A percentile compares a stretch with the other conserved stretches of the same genome.
Evolutionary conservation across 148 eudicot genomes (phyloP).

Genomic region (Rhododendron vialii): DNA sequence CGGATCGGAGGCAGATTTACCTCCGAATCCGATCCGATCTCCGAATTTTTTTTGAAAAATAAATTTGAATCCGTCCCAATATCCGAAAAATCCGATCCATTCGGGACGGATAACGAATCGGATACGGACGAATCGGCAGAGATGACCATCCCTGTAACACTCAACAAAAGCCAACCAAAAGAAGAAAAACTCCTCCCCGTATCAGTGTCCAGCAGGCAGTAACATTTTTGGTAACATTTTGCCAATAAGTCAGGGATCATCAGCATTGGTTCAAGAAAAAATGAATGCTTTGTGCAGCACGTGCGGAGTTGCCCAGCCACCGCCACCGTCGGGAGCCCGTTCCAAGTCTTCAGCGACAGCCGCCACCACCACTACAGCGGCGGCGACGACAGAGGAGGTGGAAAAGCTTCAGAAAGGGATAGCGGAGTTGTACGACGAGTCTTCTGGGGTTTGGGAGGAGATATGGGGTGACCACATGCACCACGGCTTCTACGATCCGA

Average conservation of each 20-base stretch:
- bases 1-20: too few relatives aligned
- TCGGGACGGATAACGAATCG: too few relatives aligned
- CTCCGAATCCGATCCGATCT: too few relatives aligned
- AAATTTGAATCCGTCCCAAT: too few relatives aligned
- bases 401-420: slow-evolving; percentile 58
- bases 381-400: not conserved
- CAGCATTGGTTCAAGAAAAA: not conserved
- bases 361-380: not conserved
- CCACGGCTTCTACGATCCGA: slow-evolving; percentile 70
- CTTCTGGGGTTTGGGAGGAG: slow-evolving; percentile 87
- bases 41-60: too few relatives aligned
- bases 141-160: too few relatives aligned
- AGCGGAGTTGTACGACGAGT: slow-evolving; percentile 83
- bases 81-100: too few relatives aligned
- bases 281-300: not conserved
- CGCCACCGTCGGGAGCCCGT: not conserved
- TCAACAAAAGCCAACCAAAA: not conserved
- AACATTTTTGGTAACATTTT: not conserved
- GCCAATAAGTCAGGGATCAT: not conserved
- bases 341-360: not conserved
- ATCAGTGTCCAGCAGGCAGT: not conserved
- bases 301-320: not conserved
- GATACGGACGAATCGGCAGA: too few relatives aligned
- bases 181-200: not conserved
- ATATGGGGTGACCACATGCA: slow-evolving; percentile 99